phyloP scores from a whole-genome alignment of 495 filamentous ascomycete genomes.

The Aspergillus sclerotioniger region DNA sequence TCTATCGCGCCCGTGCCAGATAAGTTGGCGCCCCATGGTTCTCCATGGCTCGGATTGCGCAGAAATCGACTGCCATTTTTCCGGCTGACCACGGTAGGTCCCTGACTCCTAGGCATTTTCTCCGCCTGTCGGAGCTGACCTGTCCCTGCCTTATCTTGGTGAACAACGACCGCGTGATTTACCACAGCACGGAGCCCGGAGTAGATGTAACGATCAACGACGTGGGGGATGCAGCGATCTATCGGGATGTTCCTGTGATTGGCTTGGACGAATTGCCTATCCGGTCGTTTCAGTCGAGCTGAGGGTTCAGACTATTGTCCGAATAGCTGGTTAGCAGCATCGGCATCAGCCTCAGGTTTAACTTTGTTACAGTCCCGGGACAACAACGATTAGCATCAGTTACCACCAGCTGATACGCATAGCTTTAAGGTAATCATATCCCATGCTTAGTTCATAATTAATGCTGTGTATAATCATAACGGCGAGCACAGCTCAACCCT shows the following conservation, averaged over 20 bases:
- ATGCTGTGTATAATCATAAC: constrained; percentile 1
- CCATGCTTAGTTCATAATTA: not conserved
- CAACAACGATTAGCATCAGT: too few species aligned
- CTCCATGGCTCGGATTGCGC: not conserved
- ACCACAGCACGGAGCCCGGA: too few species aligned
- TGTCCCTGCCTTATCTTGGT: not conserved
- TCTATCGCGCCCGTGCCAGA: not conserved
- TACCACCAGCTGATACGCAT: not conserved
- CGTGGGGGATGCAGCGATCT: not conserved
- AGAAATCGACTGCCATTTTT: too few species aligned
- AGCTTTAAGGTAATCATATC: not conserved
- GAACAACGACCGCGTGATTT: not conserved
- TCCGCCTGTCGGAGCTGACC: not conserved
- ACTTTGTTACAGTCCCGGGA: too few species aligned
- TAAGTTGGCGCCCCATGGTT: constrained; percentile 4
- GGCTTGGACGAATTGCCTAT: not conserved
- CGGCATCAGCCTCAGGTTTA: too few species aligned
- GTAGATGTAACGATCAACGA: not conserved
- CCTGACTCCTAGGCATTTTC: not conserved
- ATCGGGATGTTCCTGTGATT: not conserved
- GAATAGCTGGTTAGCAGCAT: too few species aligned
- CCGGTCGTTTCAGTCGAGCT: too few species aligned
- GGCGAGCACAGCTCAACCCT: constrained; percentile 26
- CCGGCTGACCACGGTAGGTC: not conserved
- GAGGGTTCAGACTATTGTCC: too few species aligned